Base-by-base conservation (phyloP, 306 rosid genomes). In the Senna tora region DNA sequence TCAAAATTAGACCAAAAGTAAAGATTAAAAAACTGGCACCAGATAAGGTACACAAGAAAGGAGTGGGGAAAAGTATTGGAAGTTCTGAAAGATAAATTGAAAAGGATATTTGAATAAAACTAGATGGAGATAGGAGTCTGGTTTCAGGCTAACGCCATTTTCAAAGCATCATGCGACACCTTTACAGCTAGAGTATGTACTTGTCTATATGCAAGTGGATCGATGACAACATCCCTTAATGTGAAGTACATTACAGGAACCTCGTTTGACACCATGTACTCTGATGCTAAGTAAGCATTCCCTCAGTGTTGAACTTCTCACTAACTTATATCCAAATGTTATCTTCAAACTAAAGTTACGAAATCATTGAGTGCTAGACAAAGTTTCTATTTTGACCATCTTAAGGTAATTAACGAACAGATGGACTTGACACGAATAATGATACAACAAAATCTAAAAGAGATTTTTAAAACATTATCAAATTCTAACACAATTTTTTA, bases 101-200 rank as follows among this genome's bases (percentile, higher is more conserved):
- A 72, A 64, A 69, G 72, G 7, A 43, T 53, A 63, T 58, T 47
- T 65, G 59, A 59, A 47, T 64, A 76, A 58, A 71, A 52, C 65
- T 59, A 64, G 49, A 72, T 65, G 75, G 64, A 75, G 46, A 59
- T 34, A 15, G 25, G 65, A 34, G 80, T 28, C 74, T 75, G 63
- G 72, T 72, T 76, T 76, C 67, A 76, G 81, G 63, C 39, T 72
- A 2, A n/a, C 59, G 74, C 74, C 72, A 81, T 72, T 76, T 76
- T 81, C 78, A 64, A 66, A 41, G 75, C 69, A 81, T 47, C 45
- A 50, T 65, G 78, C 54, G 38, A 33, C 30, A 32, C 67, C 83
- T 76, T 76, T 81, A 71, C 78, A 76, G 81, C 81, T 76, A 58
- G 78, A 58, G 75, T 50, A 52, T 76, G 79, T 67, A 81, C 79